These are phyloP conservation scores for Neurospora tetraspora DNA, from an alignment of 495 filamentous ascomycete species.

Conservation along the genomic window DNA sequence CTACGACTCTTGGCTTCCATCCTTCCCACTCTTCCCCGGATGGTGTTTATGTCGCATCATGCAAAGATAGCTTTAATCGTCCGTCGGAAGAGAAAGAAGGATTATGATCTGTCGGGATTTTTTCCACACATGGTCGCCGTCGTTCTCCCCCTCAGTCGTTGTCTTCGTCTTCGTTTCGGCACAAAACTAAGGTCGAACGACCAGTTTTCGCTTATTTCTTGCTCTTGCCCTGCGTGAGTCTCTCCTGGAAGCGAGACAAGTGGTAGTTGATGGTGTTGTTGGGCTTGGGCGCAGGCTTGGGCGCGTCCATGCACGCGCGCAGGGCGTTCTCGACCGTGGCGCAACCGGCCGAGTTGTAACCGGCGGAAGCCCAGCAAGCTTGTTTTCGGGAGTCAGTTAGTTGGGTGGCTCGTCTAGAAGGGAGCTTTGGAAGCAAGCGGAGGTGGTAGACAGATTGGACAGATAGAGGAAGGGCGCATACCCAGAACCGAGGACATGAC, in stretches of 20 bases:
- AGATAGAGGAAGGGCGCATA: slow-evolving; percentile 19
- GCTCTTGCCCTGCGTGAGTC: slow-evolving; percentile 49
- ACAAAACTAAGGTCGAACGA: no score
- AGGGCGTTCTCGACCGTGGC: slow-evolving; percentile 70
- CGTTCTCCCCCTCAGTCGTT: no score
- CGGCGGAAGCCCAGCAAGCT: slow-evolving; percentile 94
- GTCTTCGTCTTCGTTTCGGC: no score
- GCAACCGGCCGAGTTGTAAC: slow-evolving; percentile 64
- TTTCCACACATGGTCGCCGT: no score
- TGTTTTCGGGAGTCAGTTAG: no score
- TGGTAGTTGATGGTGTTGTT: slow-evolving; percentile 95
- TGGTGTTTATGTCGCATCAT: background rate
- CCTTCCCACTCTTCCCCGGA: background rate
- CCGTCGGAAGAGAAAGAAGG: no score
- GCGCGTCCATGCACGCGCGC: slow-evolving; percentile 86
- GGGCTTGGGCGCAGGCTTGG: slow-evolving; percentile 53
- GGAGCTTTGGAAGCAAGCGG: no score
- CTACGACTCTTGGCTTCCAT: background rate
- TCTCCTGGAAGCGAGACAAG: slow-evolving; percentile 73
- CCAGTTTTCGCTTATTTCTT: slow-evolving; percentile 52
- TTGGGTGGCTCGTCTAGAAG: no score
- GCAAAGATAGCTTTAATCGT: no score
- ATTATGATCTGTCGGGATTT: no score
- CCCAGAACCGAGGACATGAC: slow-evolving; percentile 87
- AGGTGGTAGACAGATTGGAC: no score